Evolutionary conservation across 2,329 filamentous ascomycete species (phyloP), one percentile per base, ranked within the genome.

Genomic region (Ophiognomonia clavigignenti-juglandacearum): DNA sequence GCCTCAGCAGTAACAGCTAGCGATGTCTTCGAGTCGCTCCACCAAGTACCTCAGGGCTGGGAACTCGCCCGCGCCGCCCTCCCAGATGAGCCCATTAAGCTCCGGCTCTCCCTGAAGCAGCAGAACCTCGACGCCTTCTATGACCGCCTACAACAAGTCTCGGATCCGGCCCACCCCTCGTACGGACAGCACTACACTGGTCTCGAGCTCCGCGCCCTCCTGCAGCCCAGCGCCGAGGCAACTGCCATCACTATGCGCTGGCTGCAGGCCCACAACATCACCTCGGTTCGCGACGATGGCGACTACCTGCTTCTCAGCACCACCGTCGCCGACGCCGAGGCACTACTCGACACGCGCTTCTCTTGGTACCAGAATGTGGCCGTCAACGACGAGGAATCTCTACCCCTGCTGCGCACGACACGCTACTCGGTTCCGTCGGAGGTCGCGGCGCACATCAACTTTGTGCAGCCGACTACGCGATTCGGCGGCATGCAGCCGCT

Each of bases 391-490:
- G n/a, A n/a, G n/a, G n/a, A n/a, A n/a, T n/a, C n/a, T n/a, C n/a
- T n/a, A 23, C 60, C 61, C 35, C 68, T 71, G 56, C 59, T 63
- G 36, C 51, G 61, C 3, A 58, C 59, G 1, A 50, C 49, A 20
- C 40, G 54, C 37, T 63, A 63, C 48, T 61, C 57, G 2, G 48
- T 64, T 14, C 60, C 59, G 0, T 59, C 66, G n/a, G 55, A 64
- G 13, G 53, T 74, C 43, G 54, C 57, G 20, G 48, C 53, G 29
- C 57, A 69, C 52, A 66, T 75, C 51, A 68, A 72, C 53, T 57
- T 73, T 26, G 61, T 75, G 39, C 66, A 70, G 20, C 72, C 72
- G 0, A 73, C 71, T 6, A 71, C 67, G 14, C 71, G 66, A 55
- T 74, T 76, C 48, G 71, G 69, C 38, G 64, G 61, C 39, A 59